Percentiles rank a stretch among this genome's conserved stretches.
Conservation (phyloP, 495 filamentous ascomycete species). For the Penicillium herquei region DNA sequence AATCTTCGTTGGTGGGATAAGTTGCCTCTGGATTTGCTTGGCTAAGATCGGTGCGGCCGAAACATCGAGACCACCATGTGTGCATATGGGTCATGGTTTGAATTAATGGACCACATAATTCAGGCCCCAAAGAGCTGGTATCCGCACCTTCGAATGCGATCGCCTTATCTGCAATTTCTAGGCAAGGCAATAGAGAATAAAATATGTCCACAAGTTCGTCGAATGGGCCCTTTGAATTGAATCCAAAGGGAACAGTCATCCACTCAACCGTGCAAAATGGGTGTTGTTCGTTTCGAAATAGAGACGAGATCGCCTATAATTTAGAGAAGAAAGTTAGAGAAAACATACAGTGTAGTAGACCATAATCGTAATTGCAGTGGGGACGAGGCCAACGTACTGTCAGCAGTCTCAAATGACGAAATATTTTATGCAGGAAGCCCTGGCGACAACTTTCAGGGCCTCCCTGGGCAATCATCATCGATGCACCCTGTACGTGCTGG, state of each 20-base stretch:
- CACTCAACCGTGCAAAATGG: conserved; percentile 9
- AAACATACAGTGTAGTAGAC: neutral
- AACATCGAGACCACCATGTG: conserved; percentile 10
- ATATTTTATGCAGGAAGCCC: conserved; percentile 14
- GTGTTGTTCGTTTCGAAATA: conserved; percentile 11
- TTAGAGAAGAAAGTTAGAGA: neutral
- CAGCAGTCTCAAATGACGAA: conserved; percentile 16
- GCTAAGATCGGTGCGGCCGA: neutral
- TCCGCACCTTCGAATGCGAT: neutral
- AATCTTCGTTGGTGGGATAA: neutral
- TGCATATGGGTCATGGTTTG: neutral
- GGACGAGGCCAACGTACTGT: neutral
- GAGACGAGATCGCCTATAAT: conserved; percentile 6
- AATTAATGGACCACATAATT: neutral
- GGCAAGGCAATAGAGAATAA: conserved; percentile 8
- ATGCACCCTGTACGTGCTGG: conserved; percentile 14
- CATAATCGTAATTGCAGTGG: neutral
- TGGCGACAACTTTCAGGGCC: conserved; percentile 12
- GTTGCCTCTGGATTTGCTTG: neutral
- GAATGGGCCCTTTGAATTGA: conserved; percentile 11
- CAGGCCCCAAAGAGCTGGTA: neutral
- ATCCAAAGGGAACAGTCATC: conserved; percentile 9
- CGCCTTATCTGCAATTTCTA: conserved; percentile 5
- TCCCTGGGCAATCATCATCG: conserved; percentile 7
- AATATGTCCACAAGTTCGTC: conserved; percentile 15